Evolutionary conservation across 345 rosid genomes (phyloP).

Genomic region (Gynandropsis gynandra): DNA sequence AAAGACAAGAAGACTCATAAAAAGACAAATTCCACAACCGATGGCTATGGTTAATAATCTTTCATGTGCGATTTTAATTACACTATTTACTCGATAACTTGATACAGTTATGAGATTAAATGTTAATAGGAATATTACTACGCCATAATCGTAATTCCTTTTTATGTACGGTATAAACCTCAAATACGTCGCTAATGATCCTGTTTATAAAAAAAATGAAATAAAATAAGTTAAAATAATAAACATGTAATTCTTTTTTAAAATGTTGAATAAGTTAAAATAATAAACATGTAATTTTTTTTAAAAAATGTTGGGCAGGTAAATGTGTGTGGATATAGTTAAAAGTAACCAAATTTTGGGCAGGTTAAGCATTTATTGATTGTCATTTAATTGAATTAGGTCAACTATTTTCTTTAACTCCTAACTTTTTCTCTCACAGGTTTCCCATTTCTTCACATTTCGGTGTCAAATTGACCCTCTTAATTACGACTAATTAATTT

Average conservation of each 20-base stretch:
- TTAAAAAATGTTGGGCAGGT: too few species aligned
- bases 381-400: too few species aligned
- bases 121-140: slow-evolving; percentile 75
- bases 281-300: too few species aligned
- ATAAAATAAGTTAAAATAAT: too few species aligned
- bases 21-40: slow-evolving; percentile 73
- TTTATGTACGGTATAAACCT: slow-evolving; percentile 78
- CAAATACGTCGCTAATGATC: slow-evolving; percentile 55
- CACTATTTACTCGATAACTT: slow-evolving; percentile 51
- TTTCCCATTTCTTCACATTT: too few species aligned
- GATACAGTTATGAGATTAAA: slow-evolving; percentile 78
- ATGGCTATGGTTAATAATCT: slow-evolving; percentile 61
- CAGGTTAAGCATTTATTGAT: not conserved
- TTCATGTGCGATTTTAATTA: slow-evolving; percentile 47
- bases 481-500: too few species aligned
- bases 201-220: slow-evolving; percentile 26
- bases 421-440: too few species aligned
- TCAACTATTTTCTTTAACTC: too few species aligned
- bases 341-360: not conserved
- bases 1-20: slow-evolving; percentile 59
- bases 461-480: too few species aligned
- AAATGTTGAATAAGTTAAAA: too few species aligned
- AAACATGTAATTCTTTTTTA: too few species aligned
- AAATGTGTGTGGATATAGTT: too few species aligned
- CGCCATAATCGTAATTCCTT: slow-evolving; percentile 78